phyloP scores from a whole-genome alignment of 345 rosid genomes.

The Gossypium sturtianum region DNA sequence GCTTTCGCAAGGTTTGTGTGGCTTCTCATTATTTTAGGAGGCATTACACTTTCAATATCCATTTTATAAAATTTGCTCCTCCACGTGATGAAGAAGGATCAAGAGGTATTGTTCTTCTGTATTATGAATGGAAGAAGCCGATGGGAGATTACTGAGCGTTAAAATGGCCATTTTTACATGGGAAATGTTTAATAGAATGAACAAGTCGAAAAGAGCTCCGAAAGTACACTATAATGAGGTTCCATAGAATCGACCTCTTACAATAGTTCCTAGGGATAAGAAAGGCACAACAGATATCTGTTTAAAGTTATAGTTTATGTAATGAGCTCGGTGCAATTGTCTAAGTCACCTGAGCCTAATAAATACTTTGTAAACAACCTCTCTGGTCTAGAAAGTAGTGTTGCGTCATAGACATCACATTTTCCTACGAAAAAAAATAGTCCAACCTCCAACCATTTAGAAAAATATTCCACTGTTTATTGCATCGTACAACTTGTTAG shows the following conservation, averaged over 20 bases:
- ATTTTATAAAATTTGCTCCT: neutral
- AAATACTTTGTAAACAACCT: neutral
- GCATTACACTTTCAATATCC: neutral
- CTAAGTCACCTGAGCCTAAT: neutral
- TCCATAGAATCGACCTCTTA: neutral
- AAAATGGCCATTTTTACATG: neutral
- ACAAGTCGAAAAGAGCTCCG: neutral
- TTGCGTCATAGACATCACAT: neutral
- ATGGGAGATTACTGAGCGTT: neutral
- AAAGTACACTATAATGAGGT: neutral
- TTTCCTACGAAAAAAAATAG: neutral
- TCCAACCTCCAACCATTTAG: neutral
- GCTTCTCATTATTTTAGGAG: neutral
- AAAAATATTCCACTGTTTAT: neutral
- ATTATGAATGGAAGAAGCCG: neutral
- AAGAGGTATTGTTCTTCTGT: neutral
- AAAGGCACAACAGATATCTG: neutral
- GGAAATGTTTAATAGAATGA: neutral
- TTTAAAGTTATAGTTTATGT: neutral
- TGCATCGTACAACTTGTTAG: neutral
- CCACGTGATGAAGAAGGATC: neutral
- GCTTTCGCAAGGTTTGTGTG: slow-evolving; percentile 52
- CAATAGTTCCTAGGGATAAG: neutral
- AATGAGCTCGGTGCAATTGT: neutral
- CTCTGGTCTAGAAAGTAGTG: neutral